These are phyloP conservation scores for Silene coronaria DNA, from an alignment of 179 eudicot species.

Conservation along the genomic window DNA sequence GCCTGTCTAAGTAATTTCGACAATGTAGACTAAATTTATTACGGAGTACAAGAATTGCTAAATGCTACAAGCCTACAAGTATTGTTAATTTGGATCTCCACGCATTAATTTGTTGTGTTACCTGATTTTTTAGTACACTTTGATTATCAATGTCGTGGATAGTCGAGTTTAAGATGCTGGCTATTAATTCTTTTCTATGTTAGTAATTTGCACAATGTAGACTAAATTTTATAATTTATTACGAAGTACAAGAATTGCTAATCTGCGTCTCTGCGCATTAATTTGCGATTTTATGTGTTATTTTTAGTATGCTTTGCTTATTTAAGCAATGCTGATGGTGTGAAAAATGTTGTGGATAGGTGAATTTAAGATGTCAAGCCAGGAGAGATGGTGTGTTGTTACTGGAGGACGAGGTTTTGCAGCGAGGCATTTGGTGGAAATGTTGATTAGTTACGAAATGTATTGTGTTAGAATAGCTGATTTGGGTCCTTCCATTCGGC, in stretches of 20 bases:
- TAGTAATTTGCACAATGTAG: not conserved
- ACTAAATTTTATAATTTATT: not conserved
- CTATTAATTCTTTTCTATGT: not conserved
- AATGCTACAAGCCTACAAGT: too few relatives aligned
- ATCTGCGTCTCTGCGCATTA: too few relatives aligned
- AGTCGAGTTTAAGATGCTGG: slow-evolving; percentile 22
- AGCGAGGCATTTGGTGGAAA: slow-evolving; percentile 85
- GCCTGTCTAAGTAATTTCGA: too few relatives aligned
- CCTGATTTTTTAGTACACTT: not conserved
- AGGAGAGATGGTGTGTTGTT: slow-evolving; percentile 87
- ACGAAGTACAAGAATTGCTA: not conserved
- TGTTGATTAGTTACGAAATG: slow-evolving; percentile 73
- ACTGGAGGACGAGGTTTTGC: slow-evolving; percentile 95
- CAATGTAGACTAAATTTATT: too few relatives aligned
- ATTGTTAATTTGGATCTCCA: too few relatives aligned
- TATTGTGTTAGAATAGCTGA: slow-evolving; percentile 71
- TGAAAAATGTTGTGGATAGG: not conserved
- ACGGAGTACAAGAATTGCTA: too few relatives aligned
- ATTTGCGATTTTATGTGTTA: not conserved
- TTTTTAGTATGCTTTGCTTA: not conserved
- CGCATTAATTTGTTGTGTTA: too few relatives aligned
- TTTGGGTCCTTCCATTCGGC: slow-evolving; percentile 50
- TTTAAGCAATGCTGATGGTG: not conserved
- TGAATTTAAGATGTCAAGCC: slow-evolving; percentile 29
- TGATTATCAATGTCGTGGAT: not conserved